A percentile compares a stretch with the other conserved stretches of the same genome.
Conservation (phyloP, 1,284 basidiomycete genomes). For the Ustilago nuda region DNA sequence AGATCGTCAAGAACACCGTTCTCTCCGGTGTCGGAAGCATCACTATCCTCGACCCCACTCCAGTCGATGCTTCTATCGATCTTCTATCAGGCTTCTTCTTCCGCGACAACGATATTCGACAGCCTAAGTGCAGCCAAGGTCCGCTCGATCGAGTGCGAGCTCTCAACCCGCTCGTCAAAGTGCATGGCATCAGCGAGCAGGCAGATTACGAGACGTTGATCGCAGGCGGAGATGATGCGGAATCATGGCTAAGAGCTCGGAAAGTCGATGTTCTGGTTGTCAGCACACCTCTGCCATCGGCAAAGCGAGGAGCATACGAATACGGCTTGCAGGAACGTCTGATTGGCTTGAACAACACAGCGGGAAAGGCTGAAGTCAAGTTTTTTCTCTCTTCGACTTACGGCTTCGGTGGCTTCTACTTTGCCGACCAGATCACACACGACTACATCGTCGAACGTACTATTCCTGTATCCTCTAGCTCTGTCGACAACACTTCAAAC, state of each 20-base stretch:
- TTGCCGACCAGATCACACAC: slow-evolving; percentile 88
- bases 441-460: slow-evolving; percentile 82
- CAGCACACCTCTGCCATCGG: slow-evolving; percentile 16
- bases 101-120: slow-evolving; percentile 83
- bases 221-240: slow-evolving; percentile 33
- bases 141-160: slow-evolving; percentile 77
- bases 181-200: slow-evolving; percentile 72
- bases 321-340: slow-evolving; percentile 66
- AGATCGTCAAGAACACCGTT: slow-evolving; percentile 90
- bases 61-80: slow-evolving; percentile 74
- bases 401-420: slow-evolving; percentile 92
- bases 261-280: slow-evolving; percentile 68
- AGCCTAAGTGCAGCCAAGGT: slow-evolving; percentile 29
- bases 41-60: slow-evolving; percentile 72
- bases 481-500: slow-evolving; percentile 6
- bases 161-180: slow-evolving; percentile 89
- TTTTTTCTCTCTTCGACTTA: slow-evolving; percentile 90
- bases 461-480: slow-evolving; percentile 1
- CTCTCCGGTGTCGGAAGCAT: slow-evolving; percentile 74
- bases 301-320: background rate
- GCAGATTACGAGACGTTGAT: slow-evolving; percentile 26
- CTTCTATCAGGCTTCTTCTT: slow-evolving; percentile 93
- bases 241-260: slow-evolving; percentile 71
- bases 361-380: slow-evolving; percentile 71
- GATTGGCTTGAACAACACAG: slow-evolving; percentile 81